Conservation (phyloP, 2,329 filamentous ascomycete genomes). For the Ilyonectria destructans region DNA sequence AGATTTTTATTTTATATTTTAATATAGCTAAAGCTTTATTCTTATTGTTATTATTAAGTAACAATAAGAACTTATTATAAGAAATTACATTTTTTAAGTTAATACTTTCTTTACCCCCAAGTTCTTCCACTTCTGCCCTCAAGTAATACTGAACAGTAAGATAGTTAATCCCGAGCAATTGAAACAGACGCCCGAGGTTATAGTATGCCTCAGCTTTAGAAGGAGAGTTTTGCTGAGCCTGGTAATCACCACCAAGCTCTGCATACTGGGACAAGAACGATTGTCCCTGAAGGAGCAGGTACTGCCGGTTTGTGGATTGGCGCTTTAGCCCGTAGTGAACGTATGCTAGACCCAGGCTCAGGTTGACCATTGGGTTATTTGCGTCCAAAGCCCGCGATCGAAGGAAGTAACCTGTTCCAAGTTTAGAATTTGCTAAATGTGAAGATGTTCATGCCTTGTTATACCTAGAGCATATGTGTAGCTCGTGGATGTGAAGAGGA, state of each 20-base stretch:
- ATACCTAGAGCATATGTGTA: constrained; percentile 86
- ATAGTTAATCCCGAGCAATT: constrained; percentile 56
- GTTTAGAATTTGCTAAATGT: constrained; percentile 7
- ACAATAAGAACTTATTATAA: constrained; percentile 53
- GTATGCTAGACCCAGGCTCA: constrained; percentile 88
- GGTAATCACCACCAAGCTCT: constrained; percentile 29
- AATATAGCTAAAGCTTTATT: constrained; percentile 48
- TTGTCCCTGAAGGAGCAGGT: constrained; percentile 87
- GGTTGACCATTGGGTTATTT: constrained; percentile 82
- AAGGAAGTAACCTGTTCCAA: constrained; percentile 81
- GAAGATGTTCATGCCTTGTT: no score
- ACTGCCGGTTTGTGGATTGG: constrained; percentile 91
- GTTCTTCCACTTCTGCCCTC: constrained; percentile 51
- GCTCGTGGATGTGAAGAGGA: constrained; percentile 86
- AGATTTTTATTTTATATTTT: constrained; percentile 46
- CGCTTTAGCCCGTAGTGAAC: constrained; percentile 92
- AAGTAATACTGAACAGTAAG: constrained; percentile 82
- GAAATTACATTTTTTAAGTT: constrained; percentile 50
- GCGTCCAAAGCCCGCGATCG: constrained; percentile 83
- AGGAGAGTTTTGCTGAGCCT: not conserved
- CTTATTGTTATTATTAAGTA: constrained; percentile 52
- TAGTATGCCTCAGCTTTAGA: constrained; percentile 56
- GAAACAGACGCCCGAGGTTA: constrained; percentile 58
- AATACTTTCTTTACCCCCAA: constrained; percentile 8
- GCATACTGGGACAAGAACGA: constrained; percentile 76